Evolutionary conservation across 192 early-diverging fungal genomes (phyloP), one percentile per base, ranked within the genome.

Genomic region (Helicostylum pulchrum): DNA sequence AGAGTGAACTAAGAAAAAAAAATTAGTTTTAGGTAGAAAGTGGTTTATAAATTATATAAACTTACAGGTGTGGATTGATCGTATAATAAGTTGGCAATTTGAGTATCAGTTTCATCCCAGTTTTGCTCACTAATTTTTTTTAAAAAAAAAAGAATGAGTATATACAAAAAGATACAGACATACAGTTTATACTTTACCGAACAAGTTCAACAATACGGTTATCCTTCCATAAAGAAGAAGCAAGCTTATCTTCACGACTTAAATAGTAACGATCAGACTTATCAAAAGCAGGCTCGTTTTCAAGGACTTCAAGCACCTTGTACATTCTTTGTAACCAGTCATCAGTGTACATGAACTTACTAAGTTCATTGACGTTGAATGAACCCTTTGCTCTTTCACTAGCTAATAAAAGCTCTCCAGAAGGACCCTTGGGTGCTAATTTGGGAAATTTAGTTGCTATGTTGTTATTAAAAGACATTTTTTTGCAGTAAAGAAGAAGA

Each of bases 231-330:
- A 90, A 71, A 53, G 87, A 80, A 57, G 79, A 69, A 32, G 80
- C 69, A 66, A 92, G 80, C 39, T 79, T 78, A n/a, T 93, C 89
- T 15, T 76, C 70, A 49, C 93, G 85, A 60, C 87, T 85, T 69
- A 84, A 74, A 64, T 81, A 93, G 72, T 90, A 91, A 56, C 82
- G 76, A 42, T 88, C 65, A 12, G 81, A 84, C 71, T 91, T 81
- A 58, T 84, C 80, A 66, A 94, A 91, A 10, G 81, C 83, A 4
- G 87, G 84, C 67, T 94, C 90, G 43, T 77, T 80, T 36, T 85
- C 80, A 52, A 92, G 65, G 14, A 91, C 65, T 9, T 71, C 61
- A 15, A 87, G 76, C 7, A 92, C 70, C 64, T 83, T 86, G 66
- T 78, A 63, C 62, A 81, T 65, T 43, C 76, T 76, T 5, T 74